Conservation (phyloP, 495 filamentous ascomycete species). For the Aspergillus ostianus region DNA sequence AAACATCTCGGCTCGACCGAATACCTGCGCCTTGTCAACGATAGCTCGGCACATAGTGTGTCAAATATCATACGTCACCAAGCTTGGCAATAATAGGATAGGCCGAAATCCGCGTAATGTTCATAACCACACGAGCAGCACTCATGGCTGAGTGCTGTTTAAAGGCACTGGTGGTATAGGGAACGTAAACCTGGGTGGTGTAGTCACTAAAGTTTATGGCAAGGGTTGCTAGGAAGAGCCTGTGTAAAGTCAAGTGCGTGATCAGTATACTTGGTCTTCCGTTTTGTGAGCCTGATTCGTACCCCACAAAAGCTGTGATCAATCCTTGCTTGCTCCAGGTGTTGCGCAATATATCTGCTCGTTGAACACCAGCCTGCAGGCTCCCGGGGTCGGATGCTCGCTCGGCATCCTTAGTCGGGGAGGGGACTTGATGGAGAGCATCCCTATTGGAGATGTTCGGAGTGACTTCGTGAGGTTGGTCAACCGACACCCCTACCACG, state of each 20-base stretch:
- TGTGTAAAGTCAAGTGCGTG: background rate
- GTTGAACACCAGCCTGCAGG: slow-evolving; percentile 24
- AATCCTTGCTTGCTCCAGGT: slow-evolving; percentile 24
- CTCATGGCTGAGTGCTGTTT: slow-evolving; percentile 28
- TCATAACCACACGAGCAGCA: slow-evolving; percentile 24
- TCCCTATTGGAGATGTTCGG: background rate
- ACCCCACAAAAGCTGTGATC: slow-evolving; percentile 24
- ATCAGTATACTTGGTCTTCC: background rate
- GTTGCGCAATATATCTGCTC: slow-evolving; percentile 23
- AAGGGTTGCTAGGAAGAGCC: slow-evolving; percentile 26
- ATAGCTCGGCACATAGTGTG: no score
- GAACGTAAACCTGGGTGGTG: slow-evolving; percentile 21
- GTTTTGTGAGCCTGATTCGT: background rate
- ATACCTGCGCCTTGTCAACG: slow-evolving; percentile 13
- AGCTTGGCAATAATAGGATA: slow-evolving; percentile 30
- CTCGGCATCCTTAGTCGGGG: background rate
- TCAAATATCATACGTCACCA: slow-evolving; percentile 17
- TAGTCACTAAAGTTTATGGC: slow-evolving; percentile 27
- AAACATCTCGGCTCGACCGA: slow-evolving; percentile 27
- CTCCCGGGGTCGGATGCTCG: slow-evolving; percentile 5
- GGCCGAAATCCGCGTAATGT: slow-evolving; percentile 24
- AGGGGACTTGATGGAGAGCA: background rate
- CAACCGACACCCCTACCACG: background rate
- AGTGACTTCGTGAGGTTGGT: background rate
- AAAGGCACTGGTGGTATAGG: slow-evolving; percentile 25